Percentiles rank a stretch among this genome's conserved stretches.
Conservation (phyloP, 1,284 basidiomycete genomes). For the Tranzscheliella williamsii region DNA sequence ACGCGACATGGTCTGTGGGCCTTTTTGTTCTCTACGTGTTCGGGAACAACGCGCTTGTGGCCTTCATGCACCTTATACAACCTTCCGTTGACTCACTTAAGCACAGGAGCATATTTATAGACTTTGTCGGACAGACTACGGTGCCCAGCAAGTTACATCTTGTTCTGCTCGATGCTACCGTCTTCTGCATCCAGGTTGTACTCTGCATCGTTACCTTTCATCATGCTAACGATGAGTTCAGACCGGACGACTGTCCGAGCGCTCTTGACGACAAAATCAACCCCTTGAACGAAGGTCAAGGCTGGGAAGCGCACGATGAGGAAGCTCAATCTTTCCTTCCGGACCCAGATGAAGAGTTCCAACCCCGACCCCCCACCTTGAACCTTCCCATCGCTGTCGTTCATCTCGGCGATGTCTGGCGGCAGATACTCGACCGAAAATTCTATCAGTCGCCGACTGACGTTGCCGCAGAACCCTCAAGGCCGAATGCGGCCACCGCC, state of each 20-base stretch:
- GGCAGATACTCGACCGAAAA: slow-evolving; percentile 13
- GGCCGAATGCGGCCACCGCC: background rate
- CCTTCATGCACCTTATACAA: slow-evolving; percentile 17
- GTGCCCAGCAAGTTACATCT: slow-evolving; percentile 29
- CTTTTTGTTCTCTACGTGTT: slow-evolving; percentile 30
- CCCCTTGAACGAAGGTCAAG: slow-evolving; percentile 15
- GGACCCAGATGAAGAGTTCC: slow-evolving; percentile 9
- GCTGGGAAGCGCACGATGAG: slow-evolving; percentile 33
- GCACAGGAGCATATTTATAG: slow-evolving; percentile 34
- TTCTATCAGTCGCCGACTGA: background rate
- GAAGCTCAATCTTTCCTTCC: slow-evolving; percentile 21
- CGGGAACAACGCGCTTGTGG: slow-evolving; percentile 21
- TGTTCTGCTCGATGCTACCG: slow-evolving; percentile 18
- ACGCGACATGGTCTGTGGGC: slow-evolving; percentile 29
- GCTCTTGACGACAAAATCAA: slow-evolving; percentile 19
- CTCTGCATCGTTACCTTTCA: slow-evolving; percentile 34
- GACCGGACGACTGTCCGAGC: slow-evolving; percentile 21
- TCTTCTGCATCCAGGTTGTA: slow-evolving; percentile 27
- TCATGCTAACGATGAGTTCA: slow-evolving; percentile 22
- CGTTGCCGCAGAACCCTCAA: slow-evolving; percentile 2
- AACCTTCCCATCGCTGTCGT: slow-evolving; percentile 32
- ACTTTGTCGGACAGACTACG: slow-evolving; percentile 44
- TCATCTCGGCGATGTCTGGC: slow-evolving; percentile 7
- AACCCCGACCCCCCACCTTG: slow-evolving; percentile 10
- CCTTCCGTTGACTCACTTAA: slow-evolving; percentile 6